These are phyloP conservation scores for Fonsecaea nubica DNA, from an alignment of 2,329 filamentous ascomycete species.

Conservation along the genomic window DNA sequence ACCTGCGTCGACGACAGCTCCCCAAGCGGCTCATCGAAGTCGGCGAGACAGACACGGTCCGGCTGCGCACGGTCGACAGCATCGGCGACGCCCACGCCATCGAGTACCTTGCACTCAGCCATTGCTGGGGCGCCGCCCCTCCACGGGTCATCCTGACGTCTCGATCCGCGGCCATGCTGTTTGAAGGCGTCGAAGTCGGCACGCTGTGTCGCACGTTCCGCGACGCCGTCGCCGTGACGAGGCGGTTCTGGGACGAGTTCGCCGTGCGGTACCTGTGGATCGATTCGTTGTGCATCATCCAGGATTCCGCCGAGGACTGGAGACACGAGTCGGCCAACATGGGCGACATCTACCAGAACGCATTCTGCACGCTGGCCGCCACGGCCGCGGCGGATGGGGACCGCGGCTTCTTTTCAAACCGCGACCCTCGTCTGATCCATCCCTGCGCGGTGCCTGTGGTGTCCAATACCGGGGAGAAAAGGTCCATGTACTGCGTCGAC, in stretches of 20 bases:
- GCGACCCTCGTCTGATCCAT: not conserved
- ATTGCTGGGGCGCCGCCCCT: not conserved
- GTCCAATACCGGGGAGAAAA: not conserved
- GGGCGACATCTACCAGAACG: constrained; percentile 23
- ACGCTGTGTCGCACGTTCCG: constrained; percentile 37
- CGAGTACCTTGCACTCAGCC: constrained; percentile 20
- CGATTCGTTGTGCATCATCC: constrained; percentile 41
- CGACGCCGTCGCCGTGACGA: constrained; percentile 37
- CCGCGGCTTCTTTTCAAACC: constrained; percentile 5
- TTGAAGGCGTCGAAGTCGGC: constrained; percentile 21
- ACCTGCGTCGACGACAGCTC: constrained; percentile 3
- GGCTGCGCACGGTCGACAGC: constrained; percentile 7
- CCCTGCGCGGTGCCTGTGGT: constrained; percentile 7
- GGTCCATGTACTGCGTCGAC: constrained; percentile 8
- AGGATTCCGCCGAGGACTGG: constrained; percentile 39
- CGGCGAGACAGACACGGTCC: not conserved
- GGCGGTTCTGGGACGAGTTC: constrained; percentile 22
- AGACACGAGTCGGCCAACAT: constrained; percentile 29
- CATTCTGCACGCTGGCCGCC: constrained; percentile 23
- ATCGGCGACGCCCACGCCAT: constrained; percentile 2
- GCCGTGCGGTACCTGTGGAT: constrained; percentile 41
- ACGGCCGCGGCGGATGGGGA: constrained; percentile 8
- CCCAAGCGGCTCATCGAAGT: constrained; percentile 6
- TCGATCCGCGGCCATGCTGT: not conserved
- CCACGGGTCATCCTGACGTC: constrained; percentile 3